Base-by-base conservation (phyloP, 1,284 basidiomycete species). In the Cutaneotrichosporon daszewskae region DNA sequence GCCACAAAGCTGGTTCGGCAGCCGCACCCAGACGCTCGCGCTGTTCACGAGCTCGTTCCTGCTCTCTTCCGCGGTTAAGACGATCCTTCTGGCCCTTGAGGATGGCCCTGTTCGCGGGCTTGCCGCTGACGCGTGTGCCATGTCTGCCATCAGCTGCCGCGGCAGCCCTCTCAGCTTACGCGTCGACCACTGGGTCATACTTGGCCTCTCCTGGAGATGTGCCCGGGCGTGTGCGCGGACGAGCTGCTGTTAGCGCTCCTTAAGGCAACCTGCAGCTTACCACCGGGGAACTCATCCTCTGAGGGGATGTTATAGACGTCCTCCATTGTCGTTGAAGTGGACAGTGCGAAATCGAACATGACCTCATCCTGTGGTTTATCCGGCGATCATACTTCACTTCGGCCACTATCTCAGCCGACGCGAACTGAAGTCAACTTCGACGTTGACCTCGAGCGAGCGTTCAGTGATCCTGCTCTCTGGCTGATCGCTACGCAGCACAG, bases 81-180 rank as follows among this genome's bases (percentile, higher is more conserved):
- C n/a, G n/a, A n/a, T n/a, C n/a, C n/a, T n/a, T 49, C 33, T 68
- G 60, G 24, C 56, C 49, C 5, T 53, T 44, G 10, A 72, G 54
- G 27, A 66, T 57, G 4, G 64, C 56, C 23, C 42, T 83, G 42
- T 69, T 90, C 14, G 84, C 84, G 8, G 73, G 70, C 34, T 76
- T 90, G 23, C 67, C 84, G 12, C 76, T 79, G 25, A 74, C 76
- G 4, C 81, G 79, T 5, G 76, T 74, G 45, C 74, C 71, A 17
- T 84, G 84, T 42, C 42, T 43, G 24, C 7, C 22, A 23, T 44
- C 23, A 40, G 37, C 29, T 5, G n/a, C 32, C 23, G 17, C 4
- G 23, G 32, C 26, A 23, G 18, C 13, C 5, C 6, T 53, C 57
- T 33, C 37, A 62, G 20, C 36, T 29, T 35, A 46, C 44, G 53